These are phyloP conservation scores for Elsinoe arachidis DNA, from an alignment of 2,329 filamentous ascomycete genomes.

Conservation along the genomic window DNA sequence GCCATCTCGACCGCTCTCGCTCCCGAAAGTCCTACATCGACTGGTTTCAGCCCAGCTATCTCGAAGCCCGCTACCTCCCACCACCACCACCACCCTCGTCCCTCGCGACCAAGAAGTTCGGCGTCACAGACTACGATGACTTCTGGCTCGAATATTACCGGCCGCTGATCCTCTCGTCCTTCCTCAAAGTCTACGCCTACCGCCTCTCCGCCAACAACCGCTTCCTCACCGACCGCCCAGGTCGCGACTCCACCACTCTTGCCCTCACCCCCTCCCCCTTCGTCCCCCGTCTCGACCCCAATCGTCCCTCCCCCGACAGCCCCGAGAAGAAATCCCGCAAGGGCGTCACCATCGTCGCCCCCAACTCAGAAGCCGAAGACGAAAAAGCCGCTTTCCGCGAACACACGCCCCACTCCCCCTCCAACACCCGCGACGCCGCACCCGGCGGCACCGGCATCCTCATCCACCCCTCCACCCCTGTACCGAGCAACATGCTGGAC, in stretches of 20 bases:
- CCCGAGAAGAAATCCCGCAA: constrained; percentile 19
- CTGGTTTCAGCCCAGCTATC: constrained; percentile 72
- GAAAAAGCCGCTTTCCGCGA: not conserved
- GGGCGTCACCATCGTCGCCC: constrained; percentile 52
- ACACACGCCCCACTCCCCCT: not conserved
- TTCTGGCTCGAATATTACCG: constrained; percentile 98
- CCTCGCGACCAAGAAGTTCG: constrained; percentile 19
- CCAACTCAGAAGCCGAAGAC: constrained; percentile 34
- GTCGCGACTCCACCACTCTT: constrained; percentile 56
- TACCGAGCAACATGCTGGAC: constrained; percentile 1
- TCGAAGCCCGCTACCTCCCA: constrained; percentile 56
- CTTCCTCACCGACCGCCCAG: constrained; percentile 65
- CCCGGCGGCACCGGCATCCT: constrained; percentile 34
- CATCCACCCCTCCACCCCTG: constrained; percentile 21
- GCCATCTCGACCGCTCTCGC: constrained; percentile 52
- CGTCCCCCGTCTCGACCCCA: constrained; percentile 51
- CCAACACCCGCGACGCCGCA: constrained; percentile 12
- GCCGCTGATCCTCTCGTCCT: constrained; percentile 76
- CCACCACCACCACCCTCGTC: constrained; percentile 32
- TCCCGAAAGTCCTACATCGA: constrained; percentile 65
- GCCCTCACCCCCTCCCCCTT: constrained; percentile 90
- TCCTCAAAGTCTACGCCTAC: constrained; percentile 85
- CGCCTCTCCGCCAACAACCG: constrained; percentile 84
- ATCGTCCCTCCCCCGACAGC: constrained; percentile 26
- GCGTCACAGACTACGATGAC: constrained; percentile 65